These are phyloP conservation scores for Moelleriella libera DNA, from an alignment of 2,329 filamentous ascomycete species.

Conservation along the genomic window DNA sequence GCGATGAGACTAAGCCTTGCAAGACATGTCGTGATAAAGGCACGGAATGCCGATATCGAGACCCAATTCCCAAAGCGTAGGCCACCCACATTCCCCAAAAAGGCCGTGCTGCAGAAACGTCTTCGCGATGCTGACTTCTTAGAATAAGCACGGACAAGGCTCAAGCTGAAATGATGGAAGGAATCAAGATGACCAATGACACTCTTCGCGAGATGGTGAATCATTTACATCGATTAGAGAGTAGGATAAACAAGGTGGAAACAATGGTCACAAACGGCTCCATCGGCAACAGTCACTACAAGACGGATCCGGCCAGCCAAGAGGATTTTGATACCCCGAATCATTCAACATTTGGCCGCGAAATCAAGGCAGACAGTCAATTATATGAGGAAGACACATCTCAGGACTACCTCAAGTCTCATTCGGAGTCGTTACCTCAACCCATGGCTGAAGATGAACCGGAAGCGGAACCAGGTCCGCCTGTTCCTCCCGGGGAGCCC, in stretches of 20 bases:
- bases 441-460: constrained; percentile 30
- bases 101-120: background rate
- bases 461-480: constrained; percentile 35
- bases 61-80: constrained; percentile 83
- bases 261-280: constrained; percentile 10
- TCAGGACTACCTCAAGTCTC: constrained; percentile 12
- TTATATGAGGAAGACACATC: constrained; percentile 7
- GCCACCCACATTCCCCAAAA: background rate
- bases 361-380: constrained; percentile 3
- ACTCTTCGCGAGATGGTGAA: constrained; percentile 21
- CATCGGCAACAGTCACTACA: constrained; percentile 7
- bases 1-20: constrained; percentile 72
- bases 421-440: constrained; percentile 11
- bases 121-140: constrained; percentile 4
- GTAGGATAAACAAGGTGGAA: constrained; percentile 20
- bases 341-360: background rate
- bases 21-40: constrained; percentile 83
- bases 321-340: background rate
- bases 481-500: constrained; percentile 43
- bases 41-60: constrained; percentile 74
- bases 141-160: constrained; percentile 40
- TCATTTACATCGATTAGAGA: constrained; percentile 24
- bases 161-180: constrained; percentile 44
- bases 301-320: constrained; percentile 8
- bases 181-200: constrained; percentile 27